phyloP scores from a whole-genome alignment of 169 alveolate genomes.

The Plasmodium sp. region DNA sequence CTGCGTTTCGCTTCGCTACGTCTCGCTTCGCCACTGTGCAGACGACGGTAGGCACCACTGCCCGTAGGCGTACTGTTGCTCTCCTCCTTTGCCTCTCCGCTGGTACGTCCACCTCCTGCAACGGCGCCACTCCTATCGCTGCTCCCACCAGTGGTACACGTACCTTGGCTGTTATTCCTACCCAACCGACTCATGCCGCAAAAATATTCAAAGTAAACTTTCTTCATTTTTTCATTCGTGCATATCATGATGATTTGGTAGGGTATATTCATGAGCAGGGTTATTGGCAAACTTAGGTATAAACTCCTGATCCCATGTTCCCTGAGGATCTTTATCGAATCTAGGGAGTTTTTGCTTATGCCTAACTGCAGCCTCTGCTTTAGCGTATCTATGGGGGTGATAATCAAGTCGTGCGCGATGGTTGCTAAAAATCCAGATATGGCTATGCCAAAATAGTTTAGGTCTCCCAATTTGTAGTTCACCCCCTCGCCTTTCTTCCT shows the following conservation, averaged over 20 bases:
- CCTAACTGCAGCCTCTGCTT: conserved; percentile 96
- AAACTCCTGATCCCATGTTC: conserved; percentile 94
- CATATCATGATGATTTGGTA: conserved; percentile 93
- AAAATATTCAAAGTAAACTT: conserved; percentile 64
- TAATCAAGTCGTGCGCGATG: conserved; percentile 94
- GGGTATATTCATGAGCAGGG: conserved; percentile 96
- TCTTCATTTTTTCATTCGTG: conserved; percentile 93
- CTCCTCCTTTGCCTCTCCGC: neutral
- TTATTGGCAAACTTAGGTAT: conserved; percentile 94
- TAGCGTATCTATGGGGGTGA: conserved; percentile 98
- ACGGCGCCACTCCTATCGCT: neutral
- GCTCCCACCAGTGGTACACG: neutral
- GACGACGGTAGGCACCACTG: neutral
- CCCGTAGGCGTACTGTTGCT: neutral
- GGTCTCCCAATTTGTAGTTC: conserved; percentile 55
- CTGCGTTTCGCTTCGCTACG: neutral
- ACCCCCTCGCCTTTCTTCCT: neutral
- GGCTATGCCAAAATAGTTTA: conserved; percentile 84
- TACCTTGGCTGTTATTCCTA: conserved; percentile 8
- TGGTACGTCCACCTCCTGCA: neutral
- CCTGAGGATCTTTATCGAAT: conserved; percentile 77
- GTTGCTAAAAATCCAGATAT: conserved; percentile 96
- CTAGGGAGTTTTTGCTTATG: conserved; percentile 76
- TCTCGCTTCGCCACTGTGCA: neutral
- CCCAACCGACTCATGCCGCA: neutral